Base-by-base conservation (phyloP, 352 stramenopile genomes). In the Globisporangium middletonii region DNA sequence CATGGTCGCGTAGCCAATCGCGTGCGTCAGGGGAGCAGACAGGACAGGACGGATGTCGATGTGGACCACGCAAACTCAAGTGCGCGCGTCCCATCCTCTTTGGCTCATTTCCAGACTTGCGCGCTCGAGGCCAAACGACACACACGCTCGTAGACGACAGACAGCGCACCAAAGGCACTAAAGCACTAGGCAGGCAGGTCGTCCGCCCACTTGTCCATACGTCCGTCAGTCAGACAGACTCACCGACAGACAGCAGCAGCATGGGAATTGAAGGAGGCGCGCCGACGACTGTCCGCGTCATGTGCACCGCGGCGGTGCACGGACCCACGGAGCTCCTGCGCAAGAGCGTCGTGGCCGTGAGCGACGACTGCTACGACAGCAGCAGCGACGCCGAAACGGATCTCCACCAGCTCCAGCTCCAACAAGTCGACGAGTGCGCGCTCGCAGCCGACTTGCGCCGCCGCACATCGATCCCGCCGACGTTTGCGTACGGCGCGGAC, bases 401-500 rank as follows among this genome's bases (percentile, higher is more conserved):
- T 15, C 37, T 57, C 15, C 18, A 77, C 44, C 63, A 72, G 6
- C 23, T 23, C 23, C 64, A 79, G 18, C 57, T 51, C 6, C 53
- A 62, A 4, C 64, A 68, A 16, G 28, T 69, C 12, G 53, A 57
- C 13, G 42, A 59, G 35, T 18, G 73, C 43, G 68, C 65, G 16
- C 65, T 79, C 38, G 63, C 53, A 1, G 56, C 55, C 8, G 67
- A 64, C 26, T 43, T 70, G n/a, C 69, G 75, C 0, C 77, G 79
- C 1, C 79, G 79, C 37, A 86, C 80, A 23, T 88, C 77, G 42
- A 86, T 90, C 54, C 80, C 80, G 37, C 71, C 75, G 53, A 79
- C 72, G 7, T 88, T 87, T 58, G 71, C 71, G 11, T 74, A 69
- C 57, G 66, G 63, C 37, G 57, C 53, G 0, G 56, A 69, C 42